phyloP scores from a whole-genome alignment of 805 yeast species.

The Naumovozyma castellii region DNA sequence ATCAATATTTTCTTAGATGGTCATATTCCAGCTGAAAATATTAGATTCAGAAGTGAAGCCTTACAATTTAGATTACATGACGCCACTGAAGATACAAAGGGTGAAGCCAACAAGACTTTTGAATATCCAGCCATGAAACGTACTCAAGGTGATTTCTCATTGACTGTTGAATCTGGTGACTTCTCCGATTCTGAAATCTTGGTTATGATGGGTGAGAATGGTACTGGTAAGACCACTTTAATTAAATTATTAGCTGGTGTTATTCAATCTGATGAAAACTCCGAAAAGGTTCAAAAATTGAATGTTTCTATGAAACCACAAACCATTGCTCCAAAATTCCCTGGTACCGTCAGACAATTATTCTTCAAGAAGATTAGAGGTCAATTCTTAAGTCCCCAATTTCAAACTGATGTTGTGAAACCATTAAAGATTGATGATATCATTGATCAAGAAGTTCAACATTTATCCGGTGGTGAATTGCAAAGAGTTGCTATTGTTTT shows the following conservation, averaged over 20 bases:
- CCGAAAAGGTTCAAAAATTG: constrained; percentile 66
- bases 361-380: constrained; percentile 95
- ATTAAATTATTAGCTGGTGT: constrained; percentile 94
- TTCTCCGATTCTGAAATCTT: constrained; percentile 93
- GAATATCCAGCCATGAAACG: constrained; percentile 73
- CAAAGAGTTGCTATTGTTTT: constrained; percentile 98
- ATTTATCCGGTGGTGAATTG: constrained; percentile 97
- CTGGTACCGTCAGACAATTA: constrained; percentile 96
- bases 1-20: constrained; percentile 97
- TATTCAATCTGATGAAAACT: constrained; percentile 75
- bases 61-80: constrained; percentile 89
- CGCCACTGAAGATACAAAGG: constrained; percentile 65
- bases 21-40: constrained; percentile 91
- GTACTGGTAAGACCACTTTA: constrained; percentile 98
- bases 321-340: constrained; percentile 96
- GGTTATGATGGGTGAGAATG: constrained; percentile 99
- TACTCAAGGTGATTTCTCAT: constrained; percentile 93
- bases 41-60: constrained; percentile 93
- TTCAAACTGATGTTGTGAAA: constrained; percentile 95
- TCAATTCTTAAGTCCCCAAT: constrained; percentile 89
- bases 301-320: constrained; percentile 98
- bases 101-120: constrained; percentile 73
- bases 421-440: constrained; percentile 90
- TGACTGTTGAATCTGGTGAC: constrained; percentile 75
- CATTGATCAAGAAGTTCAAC: constrained; percentile 95